phyloP scores from a whole-genome alignment of 2,329 filamentous ascomycete genomes.

The Didymella pomorum region DNA sequence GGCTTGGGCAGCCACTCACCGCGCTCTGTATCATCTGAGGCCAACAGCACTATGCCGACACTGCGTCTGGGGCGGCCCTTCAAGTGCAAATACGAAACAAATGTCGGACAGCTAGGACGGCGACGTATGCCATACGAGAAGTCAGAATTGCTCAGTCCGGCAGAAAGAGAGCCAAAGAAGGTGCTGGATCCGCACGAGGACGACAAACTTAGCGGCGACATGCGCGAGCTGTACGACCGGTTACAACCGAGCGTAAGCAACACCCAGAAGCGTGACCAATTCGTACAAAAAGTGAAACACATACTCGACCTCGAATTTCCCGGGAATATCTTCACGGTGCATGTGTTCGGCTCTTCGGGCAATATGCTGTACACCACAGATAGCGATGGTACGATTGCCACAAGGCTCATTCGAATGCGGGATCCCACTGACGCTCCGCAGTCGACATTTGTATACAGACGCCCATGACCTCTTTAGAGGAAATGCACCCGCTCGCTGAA shows the following conservation, averaged over 20 bases:
- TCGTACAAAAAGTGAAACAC: slow-evolving; percentile 87
- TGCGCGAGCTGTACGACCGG: slow-evolving; percentile 83
- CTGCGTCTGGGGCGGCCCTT: slow-evolving; percentile 66
- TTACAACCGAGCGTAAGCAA: slow-evolving; percentile 84
- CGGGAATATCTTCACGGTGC: slow-evolving; percentile 84
- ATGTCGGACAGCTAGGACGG: slow-evolving; percentile 74
- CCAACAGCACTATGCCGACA: slow-evolving; percentile 75
- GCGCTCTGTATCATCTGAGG: slow-evolving; percentile 88
- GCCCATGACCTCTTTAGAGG: slow-evolving; percentile 83
- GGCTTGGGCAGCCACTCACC: slow-evolving; percentile 81
- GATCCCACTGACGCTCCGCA: slow-evolving; percentile 53
- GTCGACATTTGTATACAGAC: slow-evolving; percentile 99
- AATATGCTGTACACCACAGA: slow-evolving; percentile 94
- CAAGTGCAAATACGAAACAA: slow-evolving; percentile 88
- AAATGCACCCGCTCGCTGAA: slow-evolving; percentile 88
- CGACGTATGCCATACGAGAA: slow-evolving; percentile 91
- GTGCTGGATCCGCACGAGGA: slow-evolving; percentile 51
- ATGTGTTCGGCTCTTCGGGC: slow-evolving; percentile 97
- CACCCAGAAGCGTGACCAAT: slow-evolving; percentile 74
- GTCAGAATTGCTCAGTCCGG: slow-evolving; percentile 79
- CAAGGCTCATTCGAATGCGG: neutral
- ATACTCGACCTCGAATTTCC: slow-evolving; percentile 93
- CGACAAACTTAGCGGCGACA: slow-evolving; percentile 74
- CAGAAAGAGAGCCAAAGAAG: slow-evolving; percentile 71
- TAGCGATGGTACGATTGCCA: slow-evolving; percentile 77